Evolutionary conservation across 2,329 filamentous ascomycete species (phyloP).

Genomic region (Furcasterigmium furcatum): DNA sequence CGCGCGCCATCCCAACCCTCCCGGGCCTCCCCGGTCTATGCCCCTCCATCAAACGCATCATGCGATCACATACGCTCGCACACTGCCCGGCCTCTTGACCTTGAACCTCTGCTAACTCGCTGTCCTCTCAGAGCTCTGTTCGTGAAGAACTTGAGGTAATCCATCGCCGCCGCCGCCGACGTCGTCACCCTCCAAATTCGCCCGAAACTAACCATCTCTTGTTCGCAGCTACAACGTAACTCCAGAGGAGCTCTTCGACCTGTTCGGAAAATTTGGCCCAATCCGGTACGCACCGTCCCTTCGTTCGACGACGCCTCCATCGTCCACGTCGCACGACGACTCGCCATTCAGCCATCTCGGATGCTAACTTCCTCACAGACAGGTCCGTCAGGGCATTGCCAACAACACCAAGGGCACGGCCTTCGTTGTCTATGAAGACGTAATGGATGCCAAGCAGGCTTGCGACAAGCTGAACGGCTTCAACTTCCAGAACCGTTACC

Average conservation of each 20-base stretch:
- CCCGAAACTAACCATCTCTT: slow-evolving; percentile 36
- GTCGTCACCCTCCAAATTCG: slow-evolving; percentile 55
- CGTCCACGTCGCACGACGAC: slow-evolving; percentile 1
- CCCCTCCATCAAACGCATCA: slow-evolving; percentile 3
- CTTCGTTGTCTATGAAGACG: slow-evolving; percentile 99
- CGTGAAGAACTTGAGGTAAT: slow-evolving; percentile 98
- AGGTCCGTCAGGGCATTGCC: slow-evolving; percentile 97
- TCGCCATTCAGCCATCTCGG: slow-evolving; percentile 2
- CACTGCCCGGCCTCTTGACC: not conserved
- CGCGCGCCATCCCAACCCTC: slow-evolving; percentile 4
- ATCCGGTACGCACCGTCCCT: slow-evolving; percentile 68
- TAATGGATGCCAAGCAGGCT: slow-evolving; percentile 96
- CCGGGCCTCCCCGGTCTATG: slow-evolving; percentile 5
- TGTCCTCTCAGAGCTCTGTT: slow-evolving; percentile 79
- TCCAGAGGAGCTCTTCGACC: slow-evolving; percentile 95
- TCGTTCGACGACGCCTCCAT: slow-evolving; percentile 9
- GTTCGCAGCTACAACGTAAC: slow-evolving; percentile 89
- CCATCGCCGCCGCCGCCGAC: no score
- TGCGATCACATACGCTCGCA: not conserved
- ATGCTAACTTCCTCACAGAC: slow-evolving; percentile 50
- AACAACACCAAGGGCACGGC: slow-evolving; percentile 97
- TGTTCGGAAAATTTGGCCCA: slow-evolving; percentile 96
- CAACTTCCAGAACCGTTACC: slow-evolving; percentile 99
- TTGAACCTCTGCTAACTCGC: slow-evolving; percentile 30
- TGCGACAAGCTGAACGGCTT: slow-evolving; percentile 99